Conservation (phyloP, 257 asterid species). For the Primulina huaijiensis region DNA sequence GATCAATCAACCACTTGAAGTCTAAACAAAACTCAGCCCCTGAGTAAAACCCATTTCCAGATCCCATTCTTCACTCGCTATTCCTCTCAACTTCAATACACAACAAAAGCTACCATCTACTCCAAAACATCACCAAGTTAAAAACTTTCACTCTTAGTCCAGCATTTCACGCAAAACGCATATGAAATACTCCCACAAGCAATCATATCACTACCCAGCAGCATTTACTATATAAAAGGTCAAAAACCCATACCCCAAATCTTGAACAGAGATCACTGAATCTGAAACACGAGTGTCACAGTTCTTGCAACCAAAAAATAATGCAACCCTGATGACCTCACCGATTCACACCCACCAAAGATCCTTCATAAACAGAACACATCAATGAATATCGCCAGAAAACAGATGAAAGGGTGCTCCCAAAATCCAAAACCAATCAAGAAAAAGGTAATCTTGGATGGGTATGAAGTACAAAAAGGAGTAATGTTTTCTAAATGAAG, state of each 20-base stretch:
- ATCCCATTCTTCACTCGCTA: conserved; percentile 51
- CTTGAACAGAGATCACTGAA: neutral
- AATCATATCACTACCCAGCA: neutral
- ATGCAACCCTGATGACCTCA: neutral
- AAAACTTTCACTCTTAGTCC: conserved; percentile 19
- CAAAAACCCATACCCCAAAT: neutral
- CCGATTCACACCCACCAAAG: neutral
- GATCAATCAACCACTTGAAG: conserved; percentile 80
- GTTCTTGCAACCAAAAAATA: neutral
- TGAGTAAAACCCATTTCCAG: conserved; percentile 60
- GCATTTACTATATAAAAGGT: neutral
- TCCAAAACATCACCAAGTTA: conserved; percentile 30
- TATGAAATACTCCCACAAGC: conserved; percentile 22
- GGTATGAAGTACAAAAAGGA: neutral
- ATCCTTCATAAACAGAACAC: neutral
- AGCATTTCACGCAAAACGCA: conserved; percentile 31
- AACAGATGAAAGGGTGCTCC: neutral
- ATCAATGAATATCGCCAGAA: neutral
- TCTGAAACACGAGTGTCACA: neutral
- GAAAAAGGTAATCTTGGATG: neutral
- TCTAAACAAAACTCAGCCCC: conserved; percentile 67
- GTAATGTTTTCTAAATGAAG: neutral
- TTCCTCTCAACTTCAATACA: conserved; percentile 17
- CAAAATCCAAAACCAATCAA: neutral
- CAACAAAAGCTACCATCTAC: conserved; percentile 29